Base-by-base conservation (phyloP, 768 basidiomycete genomes). In the Phaeotremella skinneri region DNA sequence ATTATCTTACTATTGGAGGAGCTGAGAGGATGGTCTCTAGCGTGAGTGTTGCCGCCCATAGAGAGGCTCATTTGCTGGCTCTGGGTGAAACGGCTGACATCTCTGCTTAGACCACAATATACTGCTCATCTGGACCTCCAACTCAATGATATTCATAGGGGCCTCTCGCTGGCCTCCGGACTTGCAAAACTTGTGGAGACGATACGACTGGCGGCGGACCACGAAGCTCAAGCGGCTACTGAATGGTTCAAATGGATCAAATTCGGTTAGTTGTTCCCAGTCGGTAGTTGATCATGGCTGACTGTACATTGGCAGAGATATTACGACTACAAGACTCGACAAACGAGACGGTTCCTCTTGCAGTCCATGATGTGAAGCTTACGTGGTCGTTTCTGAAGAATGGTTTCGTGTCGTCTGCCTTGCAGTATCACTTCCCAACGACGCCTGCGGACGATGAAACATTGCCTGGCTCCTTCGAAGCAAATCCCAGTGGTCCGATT, bases 171-270 rank as follows among this genome's bases (percentile, higher is more conserved):
- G 17, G 49, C 58, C 0, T 30, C 39, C 9, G 70, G 63, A 27
- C 45, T 72, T 29, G 47, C 56, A 1, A 57, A 57, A 27, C 59
- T 66, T 7, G 30, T 61, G 4, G 66, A 70, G 25, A 29, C 41
- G 7, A 66, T 73, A 39, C 52, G 68, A 21, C 49, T 53, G 31
- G 58, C 62, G 25, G 64, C 64, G 13, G 56, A 58, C 30, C 61
- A 62, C 31, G 68, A 68, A 45, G 25, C 55, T 51, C 29, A 52
- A 6, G 64, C 64, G 4, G 57, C 64, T 4, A 43, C 55, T 3
- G 71, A 70, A 16, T 73, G 62, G 37, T 61, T 70, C 42, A 61
- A 61, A 34, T 73, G 71, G 71, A 37, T 73, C 16, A 69, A 61
- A 55, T 73, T 64, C 51, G 71, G 71, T 70, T n/a, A 21, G 69